Evolutionary conservation across 805 yeast genomes (phyloP).

Genomic region (Ogataea minuta): DNA sequence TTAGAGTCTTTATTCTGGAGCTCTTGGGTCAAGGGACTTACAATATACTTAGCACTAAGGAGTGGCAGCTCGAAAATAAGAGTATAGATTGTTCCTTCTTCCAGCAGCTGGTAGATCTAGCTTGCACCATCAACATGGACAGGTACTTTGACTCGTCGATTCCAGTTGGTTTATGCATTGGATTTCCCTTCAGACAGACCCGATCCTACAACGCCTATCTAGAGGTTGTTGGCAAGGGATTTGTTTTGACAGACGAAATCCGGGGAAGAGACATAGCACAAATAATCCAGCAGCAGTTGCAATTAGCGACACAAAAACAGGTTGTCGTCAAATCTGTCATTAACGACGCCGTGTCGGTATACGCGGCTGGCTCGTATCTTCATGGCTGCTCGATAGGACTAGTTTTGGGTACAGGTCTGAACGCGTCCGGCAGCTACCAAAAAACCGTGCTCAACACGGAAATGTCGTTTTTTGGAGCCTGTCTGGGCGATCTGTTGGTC

Average conservation of each 20-base stretch:
- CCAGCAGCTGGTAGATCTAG: conserved; percentile 38
- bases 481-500: conserved; percentile 36
- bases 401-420: conserved; percentile 70
- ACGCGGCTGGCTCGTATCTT: conserved; percentile 46
- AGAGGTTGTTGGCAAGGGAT: conserved; percentile 62
- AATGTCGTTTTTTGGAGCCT: conserved; percentile 51
- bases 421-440: conserved; percentile 44
- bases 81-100: conserved; percentile 43
- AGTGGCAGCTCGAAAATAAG: conserved; percentile 43
- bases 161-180: conserved; percentile 52
- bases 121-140: conserved; percentile 28
- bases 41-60: conserved; percentile 16
- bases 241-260: conserved; percentile 42
- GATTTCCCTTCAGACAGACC: conserved; percentile 49
- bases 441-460: conserved; percentile 46
- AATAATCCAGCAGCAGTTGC: conserved; percentile 37
- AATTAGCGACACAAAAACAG: conserved; percentile 28
- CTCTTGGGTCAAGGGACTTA: conserved; percentile 12
- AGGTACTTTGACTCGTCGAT: conserved; percentile 20
- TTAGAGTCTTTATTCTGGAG: conserved; percentile 37
- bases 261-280: conserved; percentile 40
- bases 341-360: conserved; percentile 66
- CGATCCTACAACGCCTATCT: conserved; percentile 45
- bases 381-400: conserved; percentile 45
- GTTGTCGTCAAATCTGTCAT: conserved; percentile 46